Evolutionary conservation across 2,329 filamentous ascomycete species (phyloP).

Genomic region (Penicillium sp.): DNA sequence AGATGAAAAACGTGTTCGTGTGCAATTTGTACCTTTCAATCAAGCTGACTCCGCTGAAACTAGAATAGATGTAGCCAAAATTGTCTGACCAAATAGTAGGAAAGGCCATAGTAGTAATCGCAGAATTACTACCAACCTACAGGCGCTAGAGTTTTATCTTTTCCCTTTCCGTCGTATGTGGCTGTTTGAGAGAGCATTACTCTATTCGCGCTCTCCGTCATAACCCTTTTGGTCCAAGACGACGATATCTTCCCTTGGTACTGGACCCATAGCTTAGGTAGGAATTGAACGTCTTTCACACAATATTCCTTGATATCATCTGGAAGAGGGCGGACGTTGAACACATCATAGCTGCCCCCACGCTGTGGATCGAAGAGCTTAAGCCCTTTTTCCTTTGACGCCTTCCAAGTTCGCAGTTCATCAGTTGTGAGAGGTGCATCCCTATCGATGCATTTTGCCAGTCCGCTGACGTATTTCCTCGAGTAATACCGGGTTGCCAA

Average conservation of each 20-base stretch:
- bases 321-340: conserved; percentile 11
- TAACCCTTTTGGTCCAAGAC: not conserved
- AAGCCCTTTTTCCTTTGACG: not conserved
- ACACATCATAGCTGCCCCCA: conserved; percentile 11
- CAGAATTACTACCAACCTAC: too few species aligned
- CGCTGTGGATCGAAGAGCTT: not conserved
- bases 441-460: not conserved
- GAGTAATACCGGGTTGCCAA: not conserved
- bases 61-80: too few species aligned
- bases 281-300: conserved; percentile 7
- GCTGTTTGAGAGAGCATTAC: not conserved
- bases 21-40: too few species aligned
- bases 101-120: too few species aligned
- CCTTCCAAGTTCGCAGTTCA: not conserved
- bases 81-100: too few species aligned
- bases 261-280: not conserved
- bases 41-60: too few species aligned
- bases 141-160: not conserved
- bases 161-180: not conserved
- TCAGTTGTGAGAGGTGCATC: not conserved
- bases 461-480: not conserved
- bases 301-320: conserved; percentile 9
- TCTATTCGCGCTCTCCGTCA: not conserved
- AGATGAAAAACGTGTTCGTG: too few species aligned
- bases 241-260: not conserved